phyloP scores from a whole-genome alignment of 1,139 yeast genomes.

The Hansenula sp. region DNA sequence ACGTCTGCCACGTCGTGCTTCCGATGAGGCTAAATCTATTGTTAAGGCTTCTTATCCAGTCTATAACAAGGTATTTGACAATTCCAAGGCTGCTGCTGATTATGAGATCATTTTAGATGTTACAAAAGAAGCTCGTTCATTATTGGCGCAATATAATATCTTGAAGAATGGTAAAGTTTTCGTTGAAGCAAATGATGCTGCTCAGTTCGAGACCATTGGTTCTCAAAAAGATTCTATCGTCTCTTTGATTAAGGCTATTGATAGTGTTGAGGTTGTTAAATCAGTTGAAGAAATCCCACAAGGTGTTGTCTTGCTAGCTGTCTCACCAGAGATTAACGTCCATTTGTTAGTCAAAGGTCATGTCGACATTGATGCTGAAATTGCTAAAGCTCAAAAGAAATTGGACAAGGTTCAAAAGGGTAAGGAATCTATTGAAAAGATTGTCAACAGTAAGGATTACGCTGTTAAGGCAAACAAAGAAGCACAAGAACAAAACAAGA shows the following conservation, averaged over 20 bases:
- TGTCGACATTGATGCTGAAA: constrained; percentile 88
- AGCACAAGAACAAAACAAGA: constrained; percentile 73
- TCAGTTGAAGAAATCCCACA: constrained; percentile 60
- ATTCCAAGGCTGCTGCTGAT: constrained; percentile 61
- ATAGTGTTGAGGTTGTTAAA: constrained; percentile 60
- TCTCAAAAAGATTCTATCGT: constrained; percentile 82
- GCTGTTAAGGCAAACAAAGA: constrained; percentile 79
- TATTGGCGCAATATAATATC: constrained; percentile 85
- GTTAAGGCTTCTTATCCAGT: constrained; percentile 78
- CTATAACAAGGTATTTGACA: constrained; percentile 55
- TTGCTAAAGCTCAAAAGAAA: constrained; percentile 76
- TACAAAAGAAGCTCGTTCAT: constrained; percentile 89
- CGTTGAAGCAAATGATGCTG: constrained; percentile 60
- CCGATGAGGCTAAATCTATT: constrained; percentile 69
- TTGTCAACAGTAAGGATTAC: constrained; percentile 72
- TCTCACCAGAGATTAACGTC: constrained; percentile 77
- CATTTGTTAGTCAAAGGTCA: constrained; percentile 93
- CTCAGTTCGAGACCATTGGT: constrained; percentile 47
- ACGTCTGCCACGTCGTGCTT: constrained; percentile 85
- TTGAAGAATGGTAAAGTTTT: constrained; percentile 82
- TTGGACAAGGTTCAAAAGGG: constrained; percentile 51
- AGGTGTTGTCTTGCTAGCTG: constrained; percentile 86
- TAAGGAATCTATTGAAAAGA: constrained; percentile 51
- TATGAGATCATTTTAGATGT: constrained; percentile 83
- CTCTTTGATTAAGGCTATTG: constrained; percentile 88